Evolutionary conservation across 306 rosid species (phyloP).

Genomic region (Dryas octopetala): DNA sequence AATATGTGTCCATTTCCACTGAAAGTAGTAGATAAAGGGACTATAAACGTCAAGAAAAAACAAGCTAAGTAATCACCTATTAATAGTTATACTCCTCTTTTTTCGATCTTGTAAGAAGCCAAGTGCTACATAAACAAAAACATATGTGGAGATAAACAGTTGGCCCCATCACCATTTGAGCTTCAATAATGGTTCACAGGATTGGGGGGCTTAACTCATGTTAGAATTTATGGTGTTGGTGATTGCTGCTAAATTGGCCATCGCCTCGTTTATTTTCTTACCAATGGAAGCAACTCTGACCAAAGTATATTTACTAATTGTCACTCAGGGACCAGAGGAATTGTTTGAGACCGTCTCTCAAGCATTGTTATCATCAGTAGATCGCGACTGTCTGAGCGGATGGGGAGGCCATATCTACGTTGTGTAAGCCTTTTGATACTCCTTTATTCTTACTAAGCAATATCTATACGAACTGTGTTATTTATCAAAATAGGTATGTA

Average conservation of each 20-base stretch:
- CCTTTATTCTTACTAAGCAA: neutral
- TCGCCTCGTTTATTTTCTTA: neutral
- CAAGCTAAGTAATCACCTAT: neutral
- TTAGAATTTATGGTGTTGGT: neutral
- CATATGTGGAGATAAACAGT: neutral
- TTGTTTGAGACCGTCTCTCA: constrained; percentile 93
- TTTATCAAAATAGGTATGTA: neutral
- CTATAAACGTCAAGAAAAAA: neutral
- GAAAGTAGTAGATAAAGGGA: neutral
- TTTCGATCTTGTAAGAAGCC: neutral
- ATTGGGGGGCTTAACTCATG: constrained; percentile 11
- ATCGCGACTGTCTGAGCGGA: constrained; percentile 99
- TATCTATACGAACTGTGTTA: neutral
- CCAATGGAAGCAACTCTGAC: constrained; percentile 10
- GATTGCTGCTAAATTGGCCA: neutral
- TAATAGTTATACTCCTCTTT: neutral
- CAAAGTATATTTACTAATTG: constrained; percentile 16
- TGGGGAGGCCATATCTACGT: constrained; percentile 98
- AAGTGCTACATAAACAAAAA: neutral
- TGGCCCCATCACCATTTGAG: neutral
- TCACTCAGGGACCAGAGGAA: constrained; percentile 86
- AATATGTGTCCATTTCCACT: no score
- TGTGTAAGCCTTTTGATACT: constrained; percentile 62
- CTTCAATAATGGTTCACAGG: neutral
- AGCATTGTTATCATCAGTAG: constrained; percentile 91